Evolutionary conservation across 2,329 filamentous ascomycete species (phyloP), one percentile per base, ranked within the genome.

Genomic region (Xylariaceae sp.): DNA sequence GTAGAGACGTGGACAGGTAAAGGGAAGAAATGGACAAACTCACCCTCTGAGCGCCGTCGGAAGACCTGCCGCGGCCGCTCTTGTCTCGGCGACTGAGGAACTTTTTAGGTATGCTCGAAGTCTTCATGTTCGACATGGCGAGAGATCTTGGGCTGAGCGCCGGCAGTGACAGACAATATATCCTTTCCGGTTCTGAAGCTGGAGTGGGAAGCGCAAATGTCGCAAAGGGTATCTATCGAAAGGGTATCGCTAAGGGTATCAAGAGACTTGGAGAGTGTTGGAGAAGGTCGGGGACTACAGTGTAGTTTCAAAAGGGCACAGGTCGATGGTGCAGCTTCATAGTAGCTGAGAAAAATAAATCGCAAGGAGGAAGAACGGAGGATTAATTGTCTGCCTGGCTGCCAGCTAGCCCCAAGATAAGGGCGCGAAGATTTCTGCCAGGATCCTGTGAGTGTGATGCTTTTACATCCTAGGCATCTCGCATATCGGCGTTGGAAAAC

Each of bases 41-140:
- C 73, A 83, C 82, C 77, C 82, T 85, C 63, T 77, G 77, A 23
- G 75, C 73, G 23, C 80, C 77, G 57, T 85, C 81, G 17, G 78
- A 77, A 51, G 82, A 85, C 67, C 81, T 84, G 68, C 78, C 79
- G 61, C 82, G 80, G 59, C 76, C 78, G 72, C 79, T 80, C 74
- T 83, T 90, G 68, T 90, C 88, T 65, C 87, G 83, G 66, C 87
- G 79, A 73, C 84, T 89, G 61, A 89, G 83, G 72, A 91, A 86
- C 68, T 87, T 85, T 71, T 83, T 85, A 53, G 80, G 80, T 61
- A 82, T 75, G 64, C 78, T 69, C 51, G 69, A 57, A 44, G 64
- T 74, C 74, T 82, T 84, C 78, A 84, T 83, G 70, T 66, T 78
- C 70, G 62, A 30, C 23, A 30, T 30, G 64, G 62, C 48, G 53